phyloP scores from a whole-genome alignment of 1,284 basidiomycete genomes.

The Puccinia coronata region DNA sequence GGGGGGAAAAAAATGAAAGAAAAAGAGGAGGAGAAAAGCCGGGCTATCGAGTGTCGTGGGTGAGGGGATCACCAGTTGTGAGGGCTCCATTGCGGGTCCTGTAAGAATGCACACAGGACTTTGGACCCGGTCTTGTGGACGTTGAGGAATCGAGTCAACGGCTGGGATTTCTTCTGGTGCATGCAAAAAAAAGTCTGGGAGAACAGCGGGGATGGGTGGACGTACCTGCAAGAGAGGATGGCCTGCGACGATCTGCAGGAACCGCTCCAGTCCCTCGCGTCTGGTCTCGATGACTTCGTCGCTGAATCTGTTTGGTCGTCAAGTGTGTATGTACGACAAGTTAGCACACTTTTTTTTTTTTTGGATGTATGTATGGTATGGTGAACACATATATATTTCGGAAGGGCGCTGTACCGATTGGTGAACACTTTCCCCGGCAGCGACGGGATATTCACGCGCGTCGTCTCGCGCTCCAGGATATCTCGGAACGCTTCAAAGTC shows the following conservation, averaged over 20 bases:
- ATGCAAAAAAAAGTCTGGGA: too few species aligned
- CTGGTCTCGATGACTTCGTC: conserved; percentile 92
- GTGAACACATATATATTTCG: too few species aligned
- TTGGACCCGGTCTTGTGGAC: conserved; percentile 83
- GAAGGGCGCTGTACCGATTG: conserved; percentile 53
- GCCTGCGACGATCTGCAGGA: conserved; percentile 92
- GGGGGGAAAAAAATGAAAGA: too few species aligned
- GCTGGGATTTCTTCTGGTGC: too few species aligned
- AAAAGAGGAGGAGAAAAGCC: too few species aligned
- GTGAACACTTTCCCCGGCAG: conserved; percentile 80
- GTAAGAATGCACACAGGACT: conserved; percentile 92
- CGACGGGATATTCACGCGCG: conserved; percentile 93
- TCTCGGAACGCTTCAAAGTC: conserved; percentile 95
- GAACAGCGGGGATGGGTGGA: too few species aligned
- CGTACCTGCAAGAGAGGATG: conserved; percentile 88
- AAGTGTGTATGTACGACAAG: too few species aligned
- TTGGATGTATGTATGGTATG: too few species aligned
- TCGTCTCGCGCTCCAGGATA: conserved; percentile 93
- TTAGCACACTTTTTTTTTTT: too few species aligned
- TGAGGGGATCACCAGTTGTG: conserved; percentile 54
- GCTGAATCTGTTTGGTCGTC: conserved; percentile 79
- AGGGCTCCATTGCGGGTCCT: conserved; percentile 69
- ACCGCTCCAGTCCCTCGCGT: conserved; percentile 89
- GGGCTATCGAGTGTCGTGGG: too few species aligned
- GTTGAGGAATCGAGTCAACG: too few species aligned